Conservation (phyloP, 1,139 yeast species). For the Pneumocystis canis region DNA sequence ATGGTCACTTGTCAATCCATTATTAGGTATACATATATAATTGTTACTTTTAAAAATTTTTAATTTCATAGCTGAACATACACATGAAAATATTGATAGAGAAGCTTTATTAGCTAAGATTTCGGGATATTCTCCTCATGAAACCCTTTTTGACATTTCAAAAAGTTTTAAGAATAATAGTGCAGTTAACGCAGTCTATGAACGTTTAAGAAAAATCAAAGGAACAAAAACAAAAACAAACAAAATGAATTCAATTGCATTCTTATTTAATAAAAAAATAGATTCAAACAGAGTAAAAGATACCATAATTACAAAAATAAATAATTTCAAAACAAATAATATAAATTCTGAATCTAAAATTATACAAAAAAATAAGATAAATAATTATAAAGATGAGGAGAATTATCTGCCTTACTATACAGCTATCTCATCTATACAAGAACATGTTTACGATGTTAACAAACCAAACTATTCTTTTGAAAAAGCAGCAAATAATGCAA, state of each 20-base stretch:
- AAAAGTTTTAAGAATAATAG: conserved; percentile 44
- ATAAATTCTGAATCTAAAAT: conserved; percentile 17
- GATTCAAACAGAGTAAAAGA: conserved; percentile 36
- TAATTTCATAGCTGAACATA: neutral
- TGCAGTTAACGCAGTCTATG: conserved; percentile 68
- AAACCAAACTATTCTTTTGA: conserved; percentile 43
- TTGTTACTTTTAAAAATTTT: conserved; percentile 1
- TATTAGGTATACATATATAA: conserved; percentile 47
- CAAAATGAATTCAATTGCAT: neutral
- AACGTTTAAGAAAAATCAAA: conserved; percentile 73
- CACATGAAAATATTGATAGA: conserved; percentile 29
- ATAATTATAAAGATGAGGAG: conserved; percentile 60
- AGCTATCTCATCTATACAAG: conserved; percentile 65
- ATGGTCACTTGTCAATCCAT: conserved; percentile 79
- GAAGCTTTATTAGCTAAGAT: conserved; percentile 56
- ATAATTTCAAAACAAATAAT: conserved; percentile 22
- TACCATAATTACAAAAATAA: conserved; percentile 15
- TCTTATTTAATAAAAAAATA: conserved; percentile 60
- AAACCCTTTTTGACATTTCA: conserved; percentile 80
- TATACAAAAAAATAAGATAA: conserved; percentile 23
- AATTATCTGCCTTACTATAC: conserved; percentile 85
- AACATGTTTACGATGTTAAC: conserved; percentile 47
- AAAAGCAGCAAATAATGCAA: conserved; percentile 67
- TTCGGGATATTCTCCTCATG: conserved; percentile 53
- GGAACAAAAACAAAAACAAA: conserved; percentile 21